A percentile compares a stretch with the other conserved stretches of the same genome.
Evolutionary conservation across 306 rosid species (phyloP).

Genomic region (Ormosia semicastrata): DNA sequence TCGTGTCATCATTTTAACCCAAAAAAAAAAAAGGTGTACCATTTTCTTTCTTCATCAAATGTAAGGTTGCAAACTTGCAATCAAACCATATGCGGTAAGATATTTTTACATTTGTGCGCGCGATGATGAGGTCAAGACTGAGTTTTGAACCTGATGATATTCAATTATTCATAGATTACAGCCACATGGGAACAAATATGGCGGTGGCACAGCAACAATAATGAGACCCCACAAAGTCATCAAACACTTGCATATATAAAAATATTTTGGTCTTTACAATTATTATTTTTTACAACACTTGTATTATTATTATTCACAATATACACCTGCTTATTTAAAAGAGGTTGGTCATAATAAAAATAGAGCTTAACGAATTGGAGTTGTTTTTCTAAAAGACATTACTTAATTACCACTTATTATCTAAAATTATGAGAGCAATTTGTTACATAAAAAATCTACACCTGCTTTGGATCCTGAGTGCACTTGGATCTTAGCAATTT

Average conservation of each 20-base stretch:
- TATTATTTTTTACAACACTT: background rate
- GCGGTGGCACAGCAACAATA: background rate
- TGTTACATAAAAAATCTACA: background rate
- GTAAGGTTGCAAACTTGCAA: background rate
- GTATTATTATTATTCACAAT: constrained; percentile 2
- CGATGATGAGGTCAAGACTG: background rate
- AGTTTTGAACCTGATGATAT: background rate
- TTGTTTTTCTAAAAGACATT: no score
- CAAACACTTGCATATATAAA: background rate
- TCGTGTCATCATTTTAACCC: no score
- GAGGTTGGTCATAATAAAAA: no score
- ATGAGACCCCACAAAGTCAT: background rate
- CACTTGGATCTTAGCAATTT: constrained; percentile 70
- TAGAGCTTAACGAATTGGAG: no score
- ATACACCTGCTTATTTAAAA: constrained; percentile 15
- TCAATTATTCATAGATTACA: background rate
- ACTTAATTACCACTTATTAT: no score
- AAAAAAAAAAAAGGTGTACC: no score
- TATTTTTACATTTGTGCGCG: background rate
- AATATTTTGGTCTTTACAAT: background rate
- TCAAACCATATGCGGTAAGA: background rate
- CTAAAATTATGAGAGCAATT: no score
- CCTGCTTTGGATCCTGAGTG: constrained; percentile 37
- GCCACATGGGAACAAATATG: background rate
- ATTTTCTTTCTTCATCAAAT: background rate